phyloP scores from a whole-genome alignment of 2,329 filamentous ascomycete genomes.

The Arthroderma sp. region DNA sequence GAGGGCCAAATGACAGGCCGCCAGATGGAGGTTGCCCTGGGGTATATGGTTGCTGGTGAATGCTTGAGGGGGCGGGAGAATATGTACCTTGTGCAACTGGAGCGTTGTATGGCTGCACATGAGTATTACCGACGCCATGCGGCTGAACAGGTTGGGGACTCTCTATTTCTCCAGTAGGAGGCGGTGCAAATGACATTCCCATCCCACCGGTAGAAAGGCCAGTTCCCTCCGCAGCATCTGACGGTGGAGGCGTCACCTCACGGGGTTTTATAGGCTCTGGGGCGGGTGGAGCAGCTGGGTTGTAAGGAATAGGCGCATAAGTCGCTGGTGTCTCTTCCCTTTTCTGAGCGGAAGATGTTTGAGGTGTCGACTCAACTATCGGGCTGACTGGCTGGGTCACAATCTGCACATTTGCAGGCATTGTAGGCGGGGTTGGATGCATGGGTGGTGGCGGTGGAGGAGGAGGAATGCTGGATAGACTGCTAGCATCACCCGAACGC shows the following conservation, averaged over 20 bases:
- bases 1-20: slow-evolving; percentile 21
- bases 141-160: slow-evolving; percentile 7
- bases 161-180: slow-evolving; percentile 16
- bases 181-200: slow-evolving; percentile 23
- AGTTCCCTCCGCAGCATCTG: slow-evolving; percentile 41
- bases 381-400: slow-evolving; percentile 15
- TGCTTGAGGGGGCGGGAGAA: background rate
- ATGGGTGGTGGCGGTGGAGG: slow-evolving; percentile 15
- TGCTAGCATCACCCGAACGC: background rate
- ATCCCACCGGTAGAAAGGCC: slow-evolving; percentile 33
- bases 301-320: slow-evolving; percentile 49
- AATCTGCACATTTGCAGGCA: slow-evolving; percentile 18
- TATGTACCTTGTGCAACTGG: background rate
- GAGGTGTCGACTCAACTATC: slow-evolving; percentile 4
- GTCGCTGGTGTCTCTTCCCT: slow-evolving; percentile 22
- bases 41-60: slow-evolving; percentile 13
- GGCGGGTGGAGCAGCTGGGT: slow-evolving; percentile 53
- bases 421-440: slow-evolving; percentile 16
- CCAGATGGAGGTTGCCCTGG: slow-evolving; percentile 7
- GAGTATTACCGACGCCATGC: background rate
- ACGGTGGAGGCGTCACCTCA: slow-evolving; percentile 55
- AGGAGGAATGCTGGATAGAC: slow-evolving; percentile 9
- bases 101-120: slow-evolving; percentile 6
- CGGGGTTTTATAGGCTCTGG: slow-evolving; percentile 53
- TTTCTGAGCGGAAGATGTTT: slow-evolving; percentile 5